A percentile compares a stretch with the other conserved stretches of the same genome.
Conservation (phyloP, 768 basidiomycete species). For the Tricholoma sp. region DNA sequence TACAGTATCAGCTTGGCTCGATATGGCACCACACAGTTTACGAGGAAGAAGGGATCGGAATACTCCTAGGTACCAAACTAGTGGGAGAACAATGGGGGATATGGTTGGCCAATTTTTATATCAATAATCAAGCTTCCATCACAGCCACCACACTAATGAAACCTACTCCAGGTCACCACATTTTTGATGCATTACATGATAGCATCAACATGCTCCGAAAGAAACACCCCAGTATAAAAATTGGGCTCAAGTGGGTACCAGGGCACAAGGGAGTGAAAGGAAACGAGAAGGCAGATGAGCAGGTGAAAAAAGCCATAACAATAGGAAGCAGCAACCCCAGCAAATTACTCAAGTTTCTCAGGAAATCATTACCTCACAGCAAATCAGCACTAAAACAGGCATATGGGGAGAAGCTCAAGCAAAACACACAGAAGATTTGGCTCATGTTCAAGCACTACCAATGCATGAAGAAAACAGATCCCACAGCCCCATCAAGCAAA, state of each 20-base stretch:
- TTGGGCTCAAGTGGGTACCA: conserved; percentile 16
- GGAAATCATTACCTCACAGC: no score
- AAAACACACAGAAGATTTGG: no score
- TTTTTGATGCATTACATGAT: conserved; percentile 3
- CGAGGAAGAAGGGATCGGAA: conserved; percentile 8
- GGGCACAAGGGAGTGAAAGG: conserved; percentile 20
- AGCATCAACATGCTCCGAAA: background rate
- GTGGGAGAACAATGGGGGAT: background rate
- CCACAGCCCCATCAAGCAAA: background rate
- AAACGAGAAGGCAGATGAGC: conserved; percentile 18
- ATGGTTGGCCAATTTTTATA: background rate
- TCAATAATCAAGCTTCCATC: background rate
- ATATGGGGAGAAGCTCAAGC: no score
- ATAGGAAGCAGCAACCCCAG: no score
- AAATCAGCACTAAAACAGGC: no score
- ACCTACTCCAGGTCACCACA: background rate
- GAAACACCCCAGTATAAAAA: background rate
- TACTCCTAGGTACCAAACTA: background rate
- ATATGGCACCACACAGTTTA: conserved; percentile 6
- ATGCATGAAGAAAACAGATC: no score
- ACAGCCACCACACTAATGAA: background rate
- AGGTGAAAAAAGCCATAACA: conserved; percentile 15
- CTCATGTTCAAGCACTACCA: no score
- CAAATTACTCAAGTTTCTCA: no score
- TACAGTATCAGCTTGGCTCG: conserved; percentile 2